Percentiles rank a stretch among this genome's conserved stretches.
phyloP scores from a whole-genome alignment of 345 rosid species.

The Camelina laxa region DNA sequence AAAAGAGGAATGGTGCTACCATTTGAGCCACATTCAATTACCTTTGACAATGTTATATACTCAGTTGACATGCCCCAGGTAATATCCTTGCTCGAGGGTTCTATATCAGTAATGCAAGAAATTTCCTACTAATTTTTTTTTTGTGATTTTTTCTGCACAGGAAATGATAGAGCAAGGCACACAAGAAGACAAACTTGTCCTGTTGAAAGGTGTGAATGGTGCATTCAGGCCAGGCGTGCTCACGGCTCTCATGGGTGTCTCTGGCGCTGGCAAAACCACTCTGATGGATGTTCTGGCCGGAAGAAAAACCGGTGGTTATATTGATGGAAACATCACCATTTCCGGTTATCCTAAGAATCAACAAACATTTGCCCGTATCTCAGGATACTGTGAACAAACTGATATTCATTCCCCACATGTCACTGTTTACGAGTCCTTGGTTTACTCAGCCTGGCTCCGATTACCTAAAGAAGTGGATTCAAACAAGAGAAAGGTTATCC shows the following conservation, averaged over 20 bases:
- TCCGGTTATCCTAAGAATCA: conserved; percentile 83
- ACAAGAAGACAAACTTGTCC: conserved; percentile 61
- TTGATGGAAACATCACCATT: conserved; percentile 65
- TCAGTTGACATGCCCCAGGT: conserved; percentile 88
- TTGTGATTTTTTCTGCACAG: conserved; percentile 28
- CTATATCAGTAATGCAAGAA: conserved; percentile 7
- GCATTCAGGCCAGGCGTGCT: conserved; percentile 88
- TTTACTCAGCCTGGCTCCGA: conserved; percentile 83
- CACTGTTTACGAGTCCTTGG: conserved; percentile 73
- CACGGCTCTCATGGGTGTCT: conserved; percentile 79
- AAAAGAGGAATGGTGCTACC: conserved; percentile 81
- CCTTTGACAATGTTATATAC: conserved; percentile 62
- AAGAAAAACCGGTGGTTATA: conserved; percentile 80
- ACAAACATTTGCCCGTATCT: conserved; percentile 81
- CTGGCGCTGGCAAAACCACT: conserved; percentile 92
- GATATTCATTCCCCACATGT: conserved; percentile 84
- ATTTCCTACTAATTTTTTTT: conserved; percentile 18
- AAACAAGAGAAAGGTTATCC: conserved; percentile 58
- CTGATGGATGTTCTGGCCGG: conserved; percentile 91
- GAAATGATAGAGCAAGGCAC: conserved; percentile 66
- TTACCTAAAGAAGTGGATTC: conserved; percentile 55
- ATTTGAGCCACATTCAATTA: conserved; percentile 66
- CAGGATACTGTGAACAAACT: conserved; percentile 80
- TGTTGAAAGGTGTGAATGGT: conserved; percentile 76
- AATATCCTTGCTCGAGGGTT: conserved; percentile 23